A percentile compares a stretch with the other conserved stretches of the same genome.
Evolutionary conservation across 164 flowering plant species (phyloP).

Genomic region (Akebia trifoliata): DNA sequence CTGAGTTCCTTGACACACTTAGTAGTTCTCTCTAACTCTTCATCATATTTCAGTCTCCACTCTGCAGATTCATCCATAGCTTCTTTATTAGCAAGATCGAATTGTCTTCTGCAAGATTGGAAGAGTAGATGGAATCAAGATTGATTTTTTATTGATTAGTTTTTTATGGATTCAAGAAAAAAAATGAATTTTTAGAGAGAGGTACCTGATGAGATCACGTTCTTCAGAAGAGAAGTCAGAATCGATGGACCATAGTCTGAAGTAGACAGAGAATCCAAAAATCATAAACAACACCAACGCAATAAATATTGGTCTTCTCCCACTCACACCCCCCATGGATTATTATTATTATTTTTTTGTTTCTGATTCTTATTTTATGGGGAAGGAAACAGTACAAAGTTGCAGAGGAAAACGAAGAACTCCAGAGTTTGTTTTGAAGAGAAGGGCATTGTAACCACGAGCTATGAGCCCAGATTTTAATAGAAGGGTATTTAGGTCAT

Average conservation of each 20-base stretch:
- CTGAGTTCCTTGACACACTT: slow-evolving; percentile 43
- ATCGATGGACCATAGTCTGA: slow-evolving; percentile 65
- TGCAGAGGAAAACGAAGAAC: no score
- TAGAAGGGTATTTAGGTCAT: no score
- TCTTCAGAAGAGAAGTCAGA: slow-evolving; percentile 46
- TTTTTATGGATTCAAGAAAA: not conserved
- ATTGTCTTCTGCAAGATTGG: slow-evolving; percentile 53
- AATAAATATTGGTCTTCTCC: slow-evolving; percentile 27
- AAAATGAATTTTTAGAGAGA: not conserved
- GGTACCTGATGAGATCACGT: slow-evolving; percentile 49
- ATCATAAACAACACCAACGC: slow-evolving; percentile 36
- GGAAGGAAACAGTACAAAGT: no score
- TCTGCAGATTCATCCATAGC: slow-evolving; percentile 99
- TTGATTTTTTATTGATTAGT: not conserved
- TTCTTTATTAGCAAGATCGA: slow-evolving; percentile 83
- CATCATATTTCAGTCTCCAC: slow-evolving; percentile 79
- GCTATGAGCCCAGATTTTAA: no score
- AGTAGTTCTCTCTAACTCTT: slow-evolving; percentile 46
- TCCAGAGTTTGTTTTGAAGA: no score
- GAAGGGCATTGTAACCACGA: no score
- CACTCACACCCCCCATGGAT: slow-evolving; percentile 15
- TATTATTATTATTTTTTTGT: no score
- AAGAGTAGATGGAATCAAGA: not conserved
- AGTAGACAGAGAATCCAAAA: slow-evolving; percentile 47
- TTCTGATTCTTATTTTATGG: no score